phyloP scores from a whole-genome alignment of 208 protist species.

The Acanthamoeba lenticulata region DNA sequence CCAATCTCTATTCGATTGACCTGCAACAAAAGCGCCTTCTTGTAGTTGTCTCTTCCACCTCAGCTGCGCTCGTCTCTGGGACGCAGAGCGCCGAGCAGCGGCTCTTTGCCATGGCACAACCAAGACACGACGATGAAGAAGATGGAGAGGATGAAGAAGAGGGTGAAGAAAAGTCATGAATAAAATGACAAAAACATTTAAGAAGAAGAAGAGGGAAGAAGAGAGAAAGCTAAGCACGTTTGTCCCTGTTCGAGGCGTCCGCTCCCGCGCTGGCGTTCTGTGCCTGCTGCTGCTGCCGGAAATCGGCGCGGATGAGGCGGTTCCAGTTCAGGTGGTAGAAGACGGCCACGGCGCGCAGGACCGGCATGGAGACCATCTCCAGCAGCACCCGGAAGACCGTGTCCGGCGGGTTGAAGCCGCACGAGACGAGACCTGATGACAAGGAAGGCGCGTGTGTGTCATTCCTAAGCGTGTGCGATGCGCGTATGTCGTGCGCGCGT shows the following conservation, averaged over 20 bases:
- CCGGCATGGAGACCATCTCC: conserved; percentile 40
- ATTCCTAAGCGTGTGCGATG: background rate
- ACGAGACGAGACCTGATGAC: background rate
- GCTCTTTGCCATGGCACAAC: background rate
- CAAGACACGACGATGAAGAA: background rate
- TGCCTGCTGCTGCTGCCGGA: background rate
- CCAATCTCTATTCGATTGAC: too few species aligned
- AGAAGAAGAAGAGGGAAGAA: too few species aligned
- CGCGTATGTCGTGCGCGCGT: background rate
- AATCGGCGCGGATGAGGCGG: background rate
- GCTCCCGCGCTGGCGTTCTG: too few species aligned
- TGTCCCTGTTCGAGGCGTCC: background rate
- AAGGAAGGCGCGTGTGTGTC: background rate
- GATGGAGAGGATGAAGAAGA: background rate
- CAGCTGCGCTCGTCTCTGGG: too few species aligned
- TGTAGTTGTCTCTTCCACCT: background rate
- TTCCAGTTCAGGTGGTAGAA: conserved; percentile 55
- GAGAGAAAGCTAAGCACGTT: background rate
- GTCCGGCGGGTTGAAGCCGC: conserved; percentile 40
- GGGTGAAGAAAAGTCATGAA: too few species aligned
- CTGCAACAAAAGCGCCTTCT: too few species aligned
- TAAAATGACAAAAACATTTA: background rate
- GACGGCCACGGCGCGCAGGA: background rate
- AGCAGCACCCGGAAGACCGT: background rate
- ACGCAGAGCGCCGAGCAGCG: background rate